Evolutionary conservation across 257 asterid genomes (phyloP).

Genomic region (Rhazya stricta): DNA sequence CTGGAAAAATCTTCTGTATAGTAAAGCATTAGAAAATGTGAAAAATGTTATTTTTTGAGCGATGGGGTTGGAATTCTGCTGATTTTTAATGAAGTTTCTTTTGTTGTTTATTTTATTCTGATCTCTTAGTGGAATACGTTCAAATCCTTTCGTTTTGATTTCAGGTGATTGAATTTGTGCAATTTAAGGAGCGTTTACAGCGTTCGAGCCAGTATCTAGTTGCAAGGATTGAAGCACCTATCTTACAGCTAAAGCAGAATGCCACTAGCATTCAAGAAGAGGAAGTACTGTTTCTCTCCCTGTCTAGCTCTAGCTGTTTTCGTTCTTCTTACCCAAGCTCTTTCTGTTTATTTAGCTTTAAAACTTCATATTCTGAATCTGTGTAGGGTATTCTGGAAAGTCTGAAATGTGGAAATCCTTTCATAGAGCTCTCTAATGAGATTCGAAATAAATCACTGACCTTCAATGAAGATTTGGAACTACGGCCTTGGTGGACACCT

Average conservation of each 20-base stretch:
- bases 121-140: neutral
- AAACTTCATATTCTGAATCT: neutral
- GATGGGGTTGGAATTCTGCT: neutral
- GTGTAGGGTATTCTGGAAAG: slow-evolving; percentile 55
- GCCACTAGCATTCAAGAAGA: slow-evolving; percentile 61
- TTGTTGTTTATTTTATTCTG: neutral
- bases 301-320: slow-evolving; percentile 1
- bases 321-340: neutral
- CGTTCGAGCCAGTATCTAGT: slow-evolving; percentile 74
- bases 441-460: slow-evolving; percentile 62
- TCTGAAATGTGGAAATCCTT: slow-evolving; percentile 60
- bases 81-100: neutral
- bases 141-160: slow-evolving; percentile 3
- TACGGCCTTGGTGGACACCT: slow-evolving; percentile 99
- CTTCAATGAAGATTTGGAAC: slow-evolving; percentile 76
- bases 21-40: neutral
- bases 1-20: neutral
- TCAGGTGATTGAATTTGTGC: slow-evolving; percentile 90
- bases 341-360: neutral
- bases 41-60: neutral
- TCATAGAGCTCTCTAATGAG: slow-evolving; percentile 73
- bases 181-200: slow-evolving; percentile 81
- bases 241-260: slow-evolving; percentile 81
- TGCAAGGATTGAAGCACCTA: slow-evolving; percentile 78
- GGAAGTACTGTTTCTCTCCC: slow-evolving; percentile 45